These are phyloP conservation scores for Ogataea paradorogensis DNA, from an alignment of 805 yeast species.

Conservation along the genomic window DNA sequence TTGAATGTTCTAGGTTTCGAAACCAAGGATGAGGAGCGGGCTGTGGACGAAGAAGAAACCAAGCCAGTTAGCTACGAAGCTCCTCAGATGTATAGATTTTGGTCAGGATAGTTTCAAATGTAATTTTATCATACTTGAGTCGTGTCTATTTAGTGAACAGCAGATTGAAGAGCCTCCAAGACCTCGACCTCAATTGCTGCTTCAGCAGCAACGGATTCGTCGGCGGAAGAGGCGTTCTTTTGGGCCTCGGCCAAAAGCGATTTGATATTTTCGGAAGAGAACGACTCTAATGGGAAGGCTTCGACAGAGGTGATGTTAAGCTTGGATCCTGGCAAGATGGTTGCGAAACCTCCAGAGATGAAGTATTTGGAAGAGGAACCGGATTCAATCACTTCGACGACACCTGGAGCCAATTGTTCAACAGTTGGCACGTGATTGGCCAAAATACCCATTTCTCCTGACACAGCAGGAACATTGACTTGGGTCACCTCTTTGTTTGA, in stretches of 20 bases:
- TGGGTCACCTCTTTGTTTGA: constrained; percentile 45
- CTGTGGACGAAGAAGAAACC: constrained; percentile 34
- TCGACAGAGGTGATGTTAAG: constrained; percentile 91
- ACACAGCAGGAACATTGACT: constrained; percentile 93
- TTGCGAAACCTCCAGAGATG: constrained; percentile 94
- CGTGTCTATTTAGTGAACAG: constrained; percentile 36
- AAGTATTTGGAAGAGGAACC: constrained; percentile 76
- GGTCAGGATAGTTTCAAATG: constrained; percentile 46
- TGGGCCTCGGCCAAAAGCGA: constrained; percentile 87
- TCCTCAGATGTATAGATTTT: constrained; percentile 61
- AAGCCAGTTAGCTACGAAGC: constrained; percentile 60
- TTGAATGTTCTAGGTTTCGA: constrained; percentile 31
- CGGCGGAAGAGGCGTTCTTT: constrained; percentile 81
- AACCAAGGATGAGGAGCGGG: constrained; percentile 21
- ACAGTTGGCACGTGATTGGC: constrained; percentile 98
- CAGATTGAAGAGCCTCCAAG: constrained; percentile 85
- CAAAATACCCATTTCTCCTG: constrained; percentile 95
- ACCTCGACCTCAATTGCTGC: constrained; percentile 96
- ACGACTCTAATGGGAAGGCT: constrained; percentile 88
- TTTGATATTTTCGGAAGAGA: constrained; percentile 77
- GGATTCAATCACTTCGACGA: constrained; percentile 85
- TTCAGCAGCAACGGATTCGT: constrained; percentile 87
- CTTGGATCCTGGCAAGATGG: constrained; percentile 91
- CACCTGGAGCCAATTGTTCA: constrained; percentile 95
- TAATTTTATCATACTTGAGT: constrained; percentile 12